Percentiles rank a stretch among this genome's conserved stretches.
Conservation (phyloP, 768 basidiomycete genomes). For the Cyclocybe cylindracea region DNA sequence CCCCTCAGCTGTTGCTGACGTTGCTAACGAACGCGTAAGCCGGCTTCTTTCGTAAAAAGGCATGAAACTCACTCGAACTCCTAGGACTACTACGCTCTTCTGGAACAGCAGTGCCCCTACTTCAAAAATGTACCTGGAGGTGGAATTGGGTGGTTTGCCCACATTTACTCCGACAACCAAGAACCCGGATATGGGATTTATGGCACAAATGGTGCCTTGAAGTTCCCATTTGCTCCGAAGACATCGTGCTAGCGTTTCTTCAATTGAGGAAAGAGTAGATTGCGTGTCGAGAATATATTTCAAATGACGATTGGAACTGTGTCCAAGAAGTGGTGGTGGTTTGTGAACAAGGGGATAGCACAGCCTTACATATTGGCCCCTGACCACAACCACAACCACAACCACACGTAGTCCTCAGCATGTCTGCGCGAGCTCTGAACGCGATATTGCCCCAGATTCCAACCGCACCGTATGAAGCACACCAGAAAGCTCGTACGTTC, state of each 20-base stretch:
- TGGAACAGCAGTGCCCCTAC: slow-evolving; percentile 63
- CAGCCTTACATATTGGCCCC: slow-evolving; percentile 12
- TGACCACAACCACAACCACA: slow-evolving; percentile 2
- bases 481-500: slow-evolving; percentile 96
- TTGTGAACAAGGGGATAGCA: slow-evolving; percentile 7
- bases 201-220: slow-evolving; percentile 43
- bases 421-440: slow-evolving; percentile 65
- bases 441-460: slow-evolving; percentile 76
- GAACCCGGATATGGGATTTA: slow-evolving; percentile 76
- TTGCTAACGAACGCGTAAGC: slow-evolving; percentile 62
- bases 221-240: slow-evolving; percentile 67
- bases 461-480: slow-evolving; percentile 86
- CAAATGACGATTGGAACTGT: too few species aligned
- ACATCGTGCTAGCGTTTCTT: slow-evolving; percentile 50
- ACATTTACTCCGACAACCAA: slow-evolving; percentile 70
- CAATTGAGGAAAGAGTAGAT: too few species aligned
- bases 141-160: slow-evolving; percentile 81
- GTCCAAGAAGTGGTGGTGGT: neutral
- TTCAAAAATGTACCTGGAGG: slow-evolving; percentile 61
- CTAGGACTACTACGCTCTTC: slow-evolving; percentile 61
- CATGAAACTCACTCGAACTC: neutral
- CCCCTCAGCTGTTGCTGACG: slow-evolving; percentile 55
- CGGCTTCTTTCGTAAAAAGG: neutral
- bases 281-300: too few species aligned
- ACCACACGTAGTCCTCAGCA: slow-evolving; percentile 19